Base-by-base conservation (phyloP, 495 filamentous ascomycete genomes). In the Neurospora discreta region DNA sequence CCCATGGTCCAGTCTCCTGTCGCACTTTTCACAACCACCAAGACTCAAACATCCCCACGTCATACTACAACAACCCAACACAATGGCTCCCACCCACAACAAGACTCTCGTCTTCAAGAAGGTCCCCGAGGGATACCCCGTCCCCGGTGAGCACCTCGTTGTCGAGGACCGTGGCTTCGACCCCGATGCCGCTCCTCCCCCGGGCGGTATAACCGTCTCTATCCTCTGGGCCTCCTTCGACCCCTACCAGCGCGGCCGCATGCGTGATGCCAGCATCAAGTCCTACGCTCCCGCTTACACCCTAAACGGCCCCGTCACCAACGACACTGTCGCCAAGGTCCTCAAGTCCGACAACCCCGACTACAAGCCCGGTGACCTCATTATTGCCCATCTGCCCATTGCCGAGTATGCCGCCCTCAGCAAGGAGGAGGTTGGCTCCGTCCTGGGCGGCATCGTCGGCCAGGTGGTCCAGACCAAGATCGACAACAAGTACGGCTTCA, bases 191-290 rank as follows among this genome's bases (percentile, higher is more conserved):
- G 73, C 85, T 1, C 86, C 90, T 36, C 92, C 92, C 9, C 74
- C 85, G 41, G 89, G 91, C 73, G 93, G 94, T 40, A 77, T 97
- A 38, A 88, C 89, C 42, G 78, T 90, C 71, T 88, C 91, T 79
- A 90, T 91, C 73, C 86, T 91, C 78, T 93, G 90, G 78, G 85
- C 89, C 80, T 96, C 93, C 72, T 92, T 90, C 81, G 94, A 98
- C 82, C 94, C 94, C 9, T 97, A 97, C 85, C 89, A 91, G 82
- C 91, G 94, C 39, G 92, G 92, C 69, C 86, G 88, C 69, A 88
- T 89, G 87, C 82, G 85, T 10, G 74, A 79, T 15, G 46, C 83
- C 18, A 38, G 70, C 39, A 72, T 78, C 74, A 87, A 91, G 77
- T 92, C 90, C 4, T 94, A 93, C 82, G 73, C 82, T 13, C 83